Evolutionary conservation across 345 rosid species (phyloP).

Genomic region (Erysimum cheiranthoides): DNA sequence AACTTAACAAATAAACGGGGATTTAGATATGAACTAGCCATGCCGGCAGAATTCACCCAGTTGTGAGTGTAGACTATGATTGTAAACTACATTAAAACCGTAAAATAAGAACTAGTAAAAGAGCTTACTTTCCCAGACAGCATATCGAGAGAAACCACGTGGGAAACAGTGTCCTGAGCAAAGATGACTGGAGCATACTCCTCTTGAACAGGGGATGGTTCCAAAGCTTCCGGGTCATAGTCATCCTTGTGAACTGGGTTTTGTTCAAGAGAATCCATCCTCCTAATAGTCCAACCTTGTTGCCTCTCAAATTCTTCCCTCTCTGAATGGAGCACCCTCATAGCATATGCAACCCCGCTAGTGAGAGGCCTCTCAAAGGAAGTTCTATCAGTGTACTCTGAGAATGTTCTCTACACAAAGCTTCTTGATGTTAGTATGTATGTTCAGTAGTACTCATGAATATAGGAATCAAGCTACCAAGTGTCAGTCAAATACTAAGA

Average conservation of each 20-base stretch:
- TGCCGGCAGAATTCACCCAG: not conserved
- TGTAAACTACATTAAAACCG: not conserved
- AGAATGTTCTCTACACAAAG: constrained; percentile 72
- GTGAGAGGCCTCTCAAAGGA: constrained; percentile 98
- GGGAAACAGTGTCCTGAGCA: constrained; percentile 94
- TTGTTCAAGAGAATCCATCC: constrained; percentile 73
- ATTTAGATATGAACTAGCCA: not conserved
- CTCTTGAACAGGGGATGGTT: constrained; percentile 82
- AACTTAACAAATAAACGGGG: not conserved
- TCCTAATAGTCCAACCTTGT: constrained; percentile 93
- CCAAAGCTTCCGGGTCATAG: constrained; percentile 58
- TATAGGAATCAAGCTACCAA: not conserved
- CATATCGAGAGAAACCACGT: constrained; percentile 90
- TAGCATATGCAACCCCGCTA: constrained; percentile 97
- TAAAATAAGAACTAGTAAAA: constrained; percentile 8
- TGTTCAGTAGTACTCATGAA: constrained; percentile 7
- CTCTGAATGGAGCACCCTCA: constrained; percentile 87
- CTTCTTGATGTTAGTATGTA: constrained; percentile 46
- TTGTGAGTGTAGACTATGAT: not conserved
- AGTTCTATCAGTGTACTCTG: constrained; percentile 91
- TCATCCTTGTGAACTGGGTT: constrained; percentile 88
- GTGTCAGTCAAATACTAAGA: not conserved
- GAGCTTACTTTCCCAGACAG: constrained; percentile 85
- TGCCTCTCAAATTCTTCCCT: constrained; percentile 91
- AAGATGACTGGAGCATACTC: constrained; percentile 99